Evolutionary conservation across 495 filamentous ascomycete species (phyloP).

Genomic region (Platismatia glauca): DNA sequence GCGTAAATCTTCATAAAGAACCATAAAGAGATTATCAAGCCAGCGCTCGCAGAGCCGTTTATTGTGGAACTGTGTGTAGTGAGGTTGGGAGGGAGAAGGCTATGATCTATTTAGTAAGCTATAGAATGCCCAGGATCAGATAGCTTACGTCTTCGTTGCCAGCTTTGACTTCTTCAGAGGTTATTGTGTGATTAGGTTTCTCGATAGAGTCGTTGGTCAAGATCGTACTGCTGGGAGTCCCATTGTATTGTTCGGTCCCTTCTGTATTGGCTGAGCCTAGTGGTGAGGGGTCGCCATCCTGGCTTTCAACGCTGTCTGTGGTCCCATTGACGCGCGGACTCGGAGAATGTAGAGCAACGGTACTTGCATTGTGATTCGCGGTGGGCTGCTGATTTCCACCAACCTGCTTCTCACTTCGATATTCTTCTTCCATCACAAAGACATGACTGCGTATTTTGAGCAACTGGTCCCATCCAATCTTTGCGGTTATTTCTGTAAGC

Average conservation of each 20-base stretch:
- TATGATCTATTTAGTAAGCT: slow-evolving; percentile 16
- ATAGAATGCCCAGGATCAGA: not conserved
- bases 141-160: slow-evolving; percentile 66
- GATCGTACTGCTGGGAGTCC: slow-evolving; percentile 31
- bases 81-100: slow-evolving; percentile 39
- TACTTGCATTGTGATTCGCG: slow-evolving; percentile 62
- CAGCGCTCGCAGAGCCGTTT: slow-evolving; percentile 95
- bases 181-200: slow-evolving; percentile 72
- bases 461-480: slow-evolving; percentile 96
- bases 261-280: slow-evolving; percentile 26
- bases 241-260: slow-evolving; percentile 28
- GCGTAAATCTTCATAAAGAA: slow-evolving; percentile 92
- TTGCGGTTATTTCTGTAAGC: slow-evolving; percentile 84
- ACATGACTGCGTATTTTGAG: slow-evolving; percentile 89
- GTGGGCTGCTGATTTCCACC: slow-evolving; percentile 38
- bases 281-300: slow-evolving; percentile 32
- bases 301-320: slow-evolving; percentile 35
- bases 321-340: slow-evolving; percentile 55
- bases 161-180: slow-evolving; percentile 71
- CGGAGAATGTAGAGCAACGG: slow-evolving; percentile 58
- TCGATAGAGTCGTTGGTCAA: slow-evolving; percentile 49
- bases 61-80: slow-evolving; percentile 72
- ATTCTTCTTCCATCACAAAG: slow-evolving; percentile 99
- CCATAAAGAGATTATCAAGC: slow-evolving; percentile 99
- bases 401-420: slow-evolving; percentile 79